Evolutionary conservation across 768 basidiomycete species (phyloP), one percentile per base, ranked within the genome.

Genomic region (Russula ochroleuca): DNA sequence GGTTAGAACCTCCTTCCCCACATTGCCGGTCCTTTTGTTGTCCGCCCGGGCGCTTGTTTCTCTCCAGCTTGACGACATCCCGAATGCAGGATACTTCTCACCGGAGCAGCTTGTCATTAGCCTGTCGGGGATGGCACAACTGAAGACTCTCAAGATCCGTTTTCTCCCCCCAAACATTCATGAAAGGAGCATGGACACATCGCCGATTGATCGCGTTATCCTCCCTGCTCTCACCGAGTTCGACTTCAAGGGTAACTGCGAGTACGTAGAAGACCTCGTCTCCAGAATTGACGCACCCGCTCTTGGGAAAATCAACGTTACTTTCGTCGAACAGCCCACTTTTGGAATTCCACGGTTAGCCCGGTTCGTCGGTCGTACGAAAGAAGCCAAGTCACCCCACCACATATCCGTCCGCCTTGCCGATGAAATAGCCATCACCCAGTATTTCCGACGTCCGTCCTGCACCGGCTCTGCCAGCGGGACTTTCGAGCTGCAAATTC

Each of bases 311-410:
- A 17, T 49, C 28, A 28, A 13, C 28, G 8, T 62, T 13, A 35
- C 28, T 9, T 57, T 62, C 28, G 1, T 33, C 11, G 55, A 57
- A 33, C 55, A 31, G 41, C 55, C 55, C 11, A 45, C 41, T 37
- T 40, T 59, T 25, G 63, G 59, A 28, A 53, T 64, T 11, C 57
- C 63, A n/a, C 63, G 53, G 11, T 25, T 64, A 4, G 48, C 43
- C 21, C 37, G 25, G 31, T 64, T 64, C 37, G 37, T 63, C n/a
- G 14, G 40, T 21, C 62, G 49, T 23, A 51, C 49, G 7, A 51
- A 57, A 21, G 41, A 23, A 28, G 23, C 52, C 21, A 43, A 17
- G 13, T 58, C 50, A 6, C 48, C 62, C 19, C 35, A 52, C 45
- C 35, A 9, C n/a, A 23, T 6, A 15, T 47, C 37, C 25, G 37